Base-by-base conservation (phyloP, 306 rosid species). In the Quercus ilex region DNA sequence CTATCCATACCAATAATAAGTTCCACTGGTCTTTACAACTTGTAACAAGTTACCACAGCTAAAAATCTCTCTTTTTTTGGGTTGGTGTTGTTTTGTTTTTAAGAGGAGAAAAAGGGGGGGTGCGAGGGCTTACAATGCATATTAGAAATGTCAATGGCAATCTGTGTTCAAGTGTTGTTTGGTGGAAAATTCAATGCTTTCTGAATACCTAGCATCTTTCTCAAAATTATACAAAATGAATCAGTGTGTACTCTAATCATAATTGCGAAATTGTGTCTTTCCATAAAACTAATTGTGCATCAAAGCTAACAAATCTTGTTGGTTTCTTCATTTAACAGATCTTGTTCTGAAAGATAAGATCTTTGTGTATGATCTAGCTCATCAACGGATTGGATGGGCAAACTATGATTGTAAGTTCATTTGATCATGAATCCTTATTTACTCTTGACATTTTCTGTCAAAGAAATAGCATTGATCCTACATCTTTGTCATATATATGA, bases 311-410 rank as follows among this genome's bases (percentile, higher is more conserved):
- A 62, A 56, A 35, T 25, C 25, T 79, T 57, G 35, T 55, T 81
- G 31, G 51, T 58, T 46, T 79, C 77, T 77, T 79, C 51, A 55
- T 74, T 76, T 76, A 86, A 81, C 90, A 92, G 97, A 94, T 89
- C 88, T 94, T 74, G 89, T 94, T 81, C 82, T 92, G 28, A 94
- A 94, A 86, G 97, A 94, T 75, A 94, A 89, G 91, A 92, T 94
- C 58, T 73, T 94, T 65, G 93, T 94, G 65, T 94, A 94, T 43
- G 98, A 94, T 82, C 74, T 94, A 58, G 97, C 91, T 76, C 92
- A 55, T 74, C 96, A 90, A 82, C 86, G 85, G 72, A 77, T 94
- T 28, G 97, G 98, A 72, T 94, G 97, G 97, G 76, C 96, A 8
- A 88, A 87, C 86, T 92, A 90, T 15, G 96, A 94, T 52, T 94